Base-by-base conservation (phyloP, 257 asterid genomes). In the Gentiana dahurica region DNA sequence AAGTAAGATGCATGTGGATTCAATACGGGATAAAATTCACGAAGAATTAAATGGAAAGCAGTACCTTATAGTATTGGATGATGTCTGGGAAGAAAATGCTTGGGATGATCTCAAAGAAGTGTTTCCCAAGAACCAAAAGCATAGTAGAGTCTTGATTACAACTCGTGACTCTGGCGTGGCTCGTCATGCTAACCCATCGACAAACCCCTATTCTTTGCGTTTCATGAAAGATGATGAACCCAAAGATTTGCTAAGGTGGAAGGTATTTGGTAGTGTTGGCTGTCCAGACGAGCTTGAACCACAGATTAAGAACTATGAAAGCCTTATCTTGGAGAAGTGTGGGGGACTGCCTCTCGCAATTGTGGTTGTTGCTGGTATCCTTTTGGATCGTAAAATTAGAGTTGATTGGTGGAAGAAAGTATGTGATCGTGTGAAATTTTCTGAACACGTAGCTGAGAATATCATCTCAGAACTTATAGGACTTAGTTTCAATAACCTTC, bases 111-210 rank as follows among this genome's bases (percentile, higher is more conserved):
- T 83, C 6, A 65, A 62, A 36, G 53, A 55, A 15, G 78, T 75
- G 5, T 61, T 83, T 11, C 82, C 93, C 0, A 60, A 74, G 35
- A 51, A 67, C 34, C 35, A 10, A 12, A 8, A 60, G 8, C 74
- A 86, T 15, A 73, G 88, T 55, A 71, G 88, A 67, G 47, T 83
- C 4, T 43, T 83, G 24, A 54, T 80, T 55, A 78, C 86, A 3
- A 78, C 86, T 0, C 58, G 77, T 59, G 55, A 61, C 36, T 60
- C 63, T 3, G 54, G 58, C 51, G 60, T 75, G 33, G 81, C 83
- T 24, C 46, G 70, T 3, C 49, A 75, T 12, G 61, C 61, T 34
- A 70, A 75, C 57, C 65, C 67, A 4, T 65, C 68, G 49, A 57
- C 68, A 48, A 60, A 12, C 34, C 53, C 61, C 33, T 62, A 64